These are phyloP conservation scores for Scleroderma citrinum DNA, from an alignment of 768 basidiomycete genomes.

Conservation along the genomic window DNA sequence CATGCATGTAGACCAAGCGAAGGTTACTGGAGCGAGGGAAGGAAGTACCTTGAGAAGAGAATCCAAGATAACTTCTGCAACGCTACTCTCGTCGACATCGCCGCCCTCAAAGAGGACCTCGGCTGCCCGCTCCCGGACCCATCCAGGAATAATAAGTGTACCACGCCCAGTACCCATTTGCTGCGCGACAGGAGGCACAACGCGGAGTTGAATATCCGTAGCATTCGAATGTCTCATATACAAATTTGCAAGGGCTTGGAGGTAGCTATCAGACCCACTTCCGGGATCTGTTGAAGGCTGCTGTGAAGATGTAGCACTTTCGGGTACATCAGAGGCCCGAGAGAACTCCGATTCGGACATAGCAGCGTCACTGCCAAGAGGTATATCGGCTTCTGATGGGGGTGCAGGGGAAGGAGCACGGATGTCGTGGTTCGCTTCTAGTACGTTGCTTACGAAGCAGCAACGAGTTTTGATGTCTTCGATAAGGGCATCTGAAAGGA, in stretches of 20 bases:
- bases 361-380: constrained; percentile 49
- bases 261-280: constrained; percentile 16
- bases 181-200: constrained; percentile 60
- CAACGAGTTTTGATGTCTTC: constrained; percentile 89
- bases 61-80: constrained; percentile 78
- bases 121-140: constrained; percentile 88
- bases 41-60: constrained; percentile 63
- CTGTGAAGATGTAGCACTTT: constrained; percentile 45
- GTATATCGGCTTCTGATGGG: constrained; percentile 34
- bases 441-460: constrained; percentile 74
- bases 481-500: constrained; percentile 74
- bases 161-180: constrained; percentile 69
- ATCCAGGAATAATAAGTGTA: constrained; percentile 84
- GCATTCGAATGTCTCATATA: constrained; percentile 76
- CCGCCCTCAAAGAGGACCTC: constrained; percentile 89
- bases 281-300: constrained; percentile 44
- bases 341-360: constrained; percentile 67
- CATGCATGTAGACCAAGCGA: not conserved
- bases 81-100: constrained; percentile 80
- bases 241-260: constrained; percentile 63
- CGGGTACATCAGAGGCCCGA: constrained; percentile 40
- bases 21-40: not conserved
- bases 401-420: constrained; percentile 27
- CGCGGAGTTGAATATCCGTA: constrained; percentile 63
- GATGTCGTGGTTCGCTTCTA: constrained; percentile 34